A percentile compares a stretch with the other conserved stretches of the same genome.
Evolutionary conservation across 2,329 filamentous ascomycete species (phyloP).

Genomic region (Neofusicoccum sp.): DNA sequence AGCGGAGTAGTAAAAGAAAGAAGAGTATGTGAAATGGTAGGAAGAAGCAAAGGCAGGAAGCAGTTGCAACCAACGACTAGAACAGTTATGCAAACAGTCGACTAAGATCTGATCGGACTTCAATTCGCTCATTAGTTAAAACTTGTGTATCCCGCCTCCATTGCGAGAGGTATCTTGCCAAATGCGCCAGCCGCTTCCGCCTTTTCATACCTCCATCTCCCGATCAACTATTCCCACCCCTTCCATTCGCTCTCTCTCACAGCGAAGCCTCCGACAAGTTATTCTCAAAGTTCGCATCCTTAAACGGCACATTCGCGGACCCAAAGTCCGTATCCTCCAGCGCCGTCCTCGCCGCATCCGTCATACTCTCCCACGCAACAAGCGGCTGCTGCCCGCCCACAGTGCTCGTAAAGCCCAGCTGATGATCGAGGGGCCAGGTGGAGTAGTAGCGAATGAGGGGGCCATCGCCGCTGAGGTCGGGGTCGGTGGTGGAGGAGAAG

Average conservation of each 20-base stretch:
- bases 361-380: constrained; percentile 55
- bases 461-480: constrained; percentile 45
- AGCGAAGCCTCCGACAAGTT: constrained; percentile 44
- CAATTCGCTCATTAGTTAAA: too few relatives aligned
- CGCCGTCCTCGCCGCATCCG: constrained; percentile 44
- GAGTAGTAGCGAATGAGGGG: constrained; percentile 54
- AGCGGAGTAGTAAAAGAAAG: too few relatives aligned
- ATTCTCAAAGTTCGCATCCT: constrained; percentile 48
- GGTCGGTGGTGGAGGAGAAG: constrained; percentile 49
- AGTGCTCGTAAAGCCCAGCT: constrained; percentile 45
- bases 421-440: constrained; percentile 53
- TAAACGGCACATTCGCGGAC: constrained; percentile 51
- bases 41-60: too few relatives aligned
- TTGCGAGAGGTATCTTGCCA: too few relatives aligned
- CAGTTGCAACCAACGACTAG: too few relatives aligned
- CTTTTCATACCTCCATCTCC: too few relatives aligned
- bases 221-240: too few relatives aligned
- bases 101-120: too few relatives aligned
- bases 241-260: constrained; percentile 2
- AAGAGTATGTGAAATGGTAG: too few relatives aligned
- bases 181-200: too few relatives aligned
- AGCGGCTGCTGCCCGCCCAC: constrained; percentile 50
- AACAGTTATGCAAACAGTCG: too few relatives aligned
- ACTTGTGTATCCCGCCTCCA: too few relatives aligned
- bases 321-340: constrained; percentile 52